A percentile compares a stretch with the other conserved stretches of the same genome.
Conservation (phyloP, 164 flowering plant genomes). For the Dillenia suffruticosa region DNA sequence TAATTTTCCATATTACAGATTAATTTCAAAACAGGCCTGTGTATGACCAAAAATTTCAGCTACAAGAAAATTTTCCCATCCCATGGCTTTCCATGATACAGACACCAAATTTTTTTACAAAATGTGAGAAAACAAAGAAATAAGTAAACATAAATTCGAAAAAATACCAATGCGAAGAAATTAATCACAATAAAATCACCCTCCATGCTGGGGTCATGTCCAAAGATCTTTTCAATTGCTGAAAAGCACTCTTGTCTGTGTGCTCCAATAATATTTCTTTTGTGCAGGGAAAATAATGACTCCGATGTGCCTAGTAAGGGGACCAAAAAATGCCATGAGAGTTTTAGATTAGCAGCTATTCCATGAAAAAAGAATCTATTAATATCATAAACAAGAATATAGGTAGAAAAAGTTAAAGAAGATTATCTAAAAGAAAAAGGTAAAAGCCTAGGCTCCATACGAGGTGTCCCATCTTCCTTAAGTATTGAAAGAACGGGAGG, state of each 20-base stretch:
- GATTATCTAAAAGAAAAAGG: background rate
- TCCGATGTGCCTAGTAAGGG: constrained; percentile 29
- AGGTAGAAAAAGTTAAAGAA: background rate
- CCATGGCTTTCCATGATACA: too few relatives aligned
- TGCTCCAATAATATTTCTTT: constrained; percentile 34
- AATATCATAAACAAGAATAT: too few relatives aligned
- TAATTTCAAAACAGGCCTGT: too few relatives aligned
- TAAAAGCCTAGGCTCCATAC: constrained; percentile 15
- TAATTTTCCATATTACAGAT: too few relatives aligned
- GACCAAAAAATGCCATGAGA: constrained; percentile 1
- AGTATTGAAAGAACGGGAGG: constrained; percentile 64
- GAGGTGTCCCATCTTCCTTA: constrained; percentile 28
- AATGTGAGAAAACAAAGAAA: too few relatives aligned
- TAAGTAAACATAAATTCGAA: too few relatives aligned
- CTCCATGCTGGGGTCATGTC: constrained; percentile 39
- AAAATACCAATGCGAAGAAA: constrained; percentile 83
- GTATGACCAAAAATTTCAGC: too few relatives aligned
- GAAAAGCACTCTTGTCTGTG: constrained; percentile 71
- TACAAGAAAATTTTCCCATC: too few relatives aligned
- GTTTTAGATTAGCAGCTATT: too few relatives aligned
- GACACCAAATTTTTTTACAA: too few relatives aligned
- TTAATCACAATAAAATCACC: constrained; percentile 80
- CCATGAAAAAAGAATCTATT: too few relatives aligned
- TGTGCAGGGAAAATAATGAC: constrained; percentile 34
- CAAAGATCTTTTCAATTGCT: constrained; percentile 54